Evolutionary conservation across 2,329 filamentous ascomycete genomes (phyloP).

Genomic region (Colletotrichum truncatum): DNA sequence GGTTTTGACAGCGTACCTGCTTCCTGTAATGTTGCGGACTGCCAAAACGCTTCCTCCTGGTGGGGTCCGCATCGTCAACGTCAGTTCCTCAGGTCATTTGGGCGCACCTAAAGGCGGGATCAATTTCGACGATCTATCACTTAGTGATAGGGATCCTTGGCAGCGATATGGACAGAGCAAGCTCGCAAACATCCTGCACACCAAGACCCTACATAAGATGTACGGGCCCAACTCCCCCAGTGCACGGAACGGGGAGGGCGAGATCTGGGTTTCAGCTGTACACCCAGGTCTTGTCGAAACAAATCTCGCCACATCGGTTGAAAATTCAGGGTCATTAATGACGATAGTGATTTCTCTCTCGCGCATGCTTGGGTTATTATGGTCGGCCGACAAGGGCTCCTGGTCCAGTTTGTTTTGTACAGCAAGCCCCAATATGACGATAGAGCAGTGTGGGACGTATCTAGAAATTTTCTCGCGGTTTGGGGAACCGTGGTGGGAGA

Average conservation of each 20-base stretch:
- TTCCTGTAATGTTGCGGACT: conserved; percentile 46
- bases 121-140: conserved; percentile 29
- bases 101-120: conserved; percentile 32
- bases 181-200: conserved; percentile 56
- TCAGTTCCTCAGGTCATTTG: conserved; percentile 34
- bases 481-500: conserved; percentile 43
- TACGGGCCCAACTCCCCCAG: conserved; percentile 37
- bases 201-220: conserved; percentile 46
- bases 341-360: background rate
- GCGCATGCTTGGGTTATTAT: conserved; percentile 34
- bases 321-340: background rate
- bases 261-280: conserved; percentile 4
- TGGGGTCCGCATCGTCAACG: conserved; percentile 32
- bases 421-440: conserved; percentile 46
- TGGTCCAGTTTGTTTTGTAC: conserved; percentile 46
- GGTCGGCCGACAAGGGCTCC: conserved; percentile 43
- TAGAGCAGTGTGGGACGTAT: conserved; percentile 47
- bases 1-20: conserved; percentile 48
- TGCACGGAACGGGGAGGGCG: background rate
- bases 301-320: background rate
- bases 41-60: conserved; percentile 30
- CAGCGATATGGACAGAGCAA: conserved; percentile 56
- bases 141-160: conserved; percentile 22
- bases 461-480: conserved; percentile 40
- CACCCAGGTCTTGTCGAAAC: conserved; percentile 4